A percentile compares a stretch with the other conserved stretches of the same genome.
These are phyloP conservation scores for Rhodomyrtus psidioides DNA, from an alignment of 441 rosid species.

Conservation along the genomic window DNA sequence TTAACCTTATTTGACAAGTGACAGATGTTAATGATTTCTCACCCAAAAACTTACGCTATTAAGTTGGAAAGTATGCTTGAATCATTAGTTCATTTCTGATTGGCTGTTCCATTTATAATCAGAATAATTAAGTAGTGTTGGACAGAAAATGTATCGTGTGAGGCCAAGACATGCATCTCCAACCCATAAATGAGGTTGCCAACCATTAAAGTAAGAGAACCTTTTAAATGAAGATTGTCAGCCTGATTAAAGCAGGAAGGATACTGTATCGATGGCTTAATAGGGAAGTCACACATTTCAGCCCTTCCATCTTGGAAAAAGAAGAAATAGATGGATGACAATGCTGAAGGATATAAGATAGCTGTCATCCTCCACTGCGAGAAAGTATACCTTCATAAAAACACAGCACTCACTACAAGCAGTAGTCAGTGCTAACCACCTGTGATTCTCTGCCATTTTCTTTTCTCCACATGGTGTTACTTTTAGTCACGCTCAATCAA, in stretches of 20 bases:
- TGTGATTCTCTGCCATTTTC: neutral
- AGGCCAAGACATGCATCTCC: neutral
- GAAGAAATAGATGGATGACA: neutral
- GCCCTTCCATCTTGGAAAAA: neutral
- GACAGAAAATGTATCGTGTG: neutral
- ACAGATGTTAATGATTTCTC: neutral
- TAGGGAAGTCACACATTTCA: neutral
- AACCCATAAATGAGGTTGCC: neutral
- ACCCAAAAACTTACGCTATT: neutral
- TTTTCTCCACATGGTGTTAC: neutral
- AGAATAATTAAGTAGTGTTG: neutral
- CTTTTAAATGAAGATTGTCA: neutral
- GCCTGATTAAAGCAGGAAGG: neutral
- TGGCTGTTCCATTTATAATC: neutral
- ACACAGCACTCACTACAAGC: neutral
- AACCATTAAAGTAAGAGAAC: neutral
- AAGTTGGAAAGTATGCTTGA: neutral
- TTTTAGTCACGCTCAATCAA: neutral
- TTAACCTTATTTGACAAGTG: neutral
- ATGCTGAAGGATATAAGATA: neutral
- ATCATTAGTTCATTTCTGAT: neutral
- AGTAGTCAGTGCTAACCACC: neutral
- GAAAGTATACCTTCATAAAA: neutral
- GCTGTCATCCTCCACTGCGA: neutral
- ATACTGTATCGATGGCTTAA: neutral